These are phyloP conservation scores for Guadua angustifolia DNA, from an alignment of 176 grass and related monocot species.

Conservation along the genomic window DNA sequence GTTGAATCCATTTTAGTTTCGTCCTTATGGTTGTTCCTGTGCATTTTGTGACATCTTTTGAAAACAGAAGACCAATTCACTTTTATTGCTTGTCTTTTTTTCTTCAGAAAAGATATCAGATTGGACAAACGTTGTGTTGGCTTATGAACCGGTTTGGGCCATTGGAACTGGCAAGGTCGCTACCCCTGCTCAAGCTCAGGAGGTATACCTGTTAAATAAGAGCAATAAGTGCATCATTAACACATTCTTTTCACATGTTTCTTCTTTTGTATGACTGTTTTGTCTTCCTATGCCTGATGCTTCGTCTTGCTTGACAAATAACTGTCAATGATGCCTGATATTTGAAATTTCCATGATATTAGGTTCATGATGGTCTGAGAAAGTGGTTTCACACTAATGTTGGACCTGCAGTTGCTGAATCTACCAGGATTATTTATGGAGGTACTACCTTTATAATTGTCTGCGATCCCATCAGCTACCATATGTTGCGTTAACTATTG, in stretches of 20 bases:
- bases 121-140: constrained; percentile 81
- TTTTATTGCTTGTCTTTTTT: neutral
- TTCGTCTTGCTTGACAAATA: neutral
- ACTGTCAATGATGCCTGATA: neutral
- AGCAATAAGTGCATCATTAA: neutral
- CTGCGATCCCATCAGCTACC: constrained; percentile 11
- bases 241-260: neutral
- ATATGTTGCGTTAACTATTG: neutral
- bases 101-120: constrained; percentile 66
- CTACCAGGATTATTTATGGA: constrained; percentile 88
- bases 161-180: constrained; percentile 95
- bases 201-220: constrained; percentile 49
- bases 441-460: constrained; percentile 48
- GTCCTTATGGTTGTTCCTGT: neutral
- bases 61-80: neutral
- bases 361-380: constrained; percentile 81
- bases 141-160: constrained; percentile 96
- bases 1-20: neutral
- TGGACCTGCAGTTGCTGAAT: constrained; percentile 66
- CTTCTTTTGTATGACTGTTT: neutral
- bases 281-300: neutral
- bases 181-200: constrained; percentile 77
- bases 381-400: constrained; percentile 72
- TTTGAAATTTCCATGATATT: constrained; percentile 11
- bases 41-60: neutral